phyloP scores from a whole-genome alignment of 2,329 filamentous ascomycete species.

The Xylaria arbuscula region DNA sequence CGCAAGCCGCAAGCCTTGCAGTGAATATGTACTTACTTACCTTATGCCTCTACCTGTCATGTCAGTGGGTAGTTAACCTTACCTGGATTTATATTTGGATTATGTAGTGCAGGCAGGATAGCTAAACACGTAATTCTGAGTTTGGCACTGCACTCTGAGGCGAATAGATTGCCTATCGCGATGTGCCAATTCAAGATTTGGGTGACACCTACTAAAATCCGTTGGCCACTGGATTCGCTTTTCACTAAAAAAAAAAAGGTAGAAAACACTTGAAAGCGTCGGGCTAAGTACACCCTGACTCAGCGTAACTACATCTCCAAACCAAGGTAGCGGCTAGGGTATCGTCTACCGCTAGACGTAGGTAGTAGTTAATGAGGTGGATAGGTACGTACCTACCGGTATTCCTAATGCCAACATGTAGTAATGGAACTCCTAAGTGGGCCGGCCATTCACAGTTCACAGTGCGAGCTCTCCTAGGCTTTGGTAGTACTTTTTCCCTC shows the following conservation, averaged over 20 bases:
- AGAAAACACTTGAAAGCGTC: background rate
- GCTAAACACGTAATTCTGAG: background rate
- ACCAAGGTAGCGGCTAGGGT: background rate
- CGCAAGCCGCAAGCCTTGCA: background rate
- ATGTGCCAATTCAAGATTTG: constrained; percentile 9
- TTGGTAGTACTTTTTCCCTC: constrained; percentile 22
- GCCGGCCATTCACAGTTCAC: too few relatives aligned
- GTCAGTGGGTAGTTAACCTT: too few relatives aligned
- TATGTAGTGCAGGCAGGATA: background rate
- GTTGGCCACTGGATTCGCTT: background rate
- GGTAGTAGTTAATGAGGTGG: constrained; percentile 4
- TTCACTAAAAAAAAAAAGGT: too few relatives aligned
- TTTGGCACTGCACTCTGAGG: background rate
- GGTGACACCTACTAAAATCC: constrained; percentile 8
- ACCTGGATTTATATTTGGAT: background rate
- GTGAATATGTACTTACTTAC: background rate
- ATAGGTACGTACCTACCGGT: constrained; percentile 9
- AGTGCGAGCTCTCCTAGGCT: constrained; percentile 12
- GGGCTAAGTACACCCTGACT: background rate
- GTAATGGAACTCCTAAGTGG: constrained; percentile 15
- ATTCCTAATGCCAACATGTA: constrained; percentile 11
- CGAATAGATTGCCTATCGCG: background rate
- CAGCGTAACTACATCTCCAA: background rate
- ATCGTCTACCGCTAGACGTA: constrained; percentile 1
- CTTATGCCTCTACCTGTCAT: too few relatives aligned